Evolutionary conservation across 371 early-diverging fungal genomes (phyloP), one percentile per base, ranked within the genome.

Genomic region (Mortierella sp.): DNA sequence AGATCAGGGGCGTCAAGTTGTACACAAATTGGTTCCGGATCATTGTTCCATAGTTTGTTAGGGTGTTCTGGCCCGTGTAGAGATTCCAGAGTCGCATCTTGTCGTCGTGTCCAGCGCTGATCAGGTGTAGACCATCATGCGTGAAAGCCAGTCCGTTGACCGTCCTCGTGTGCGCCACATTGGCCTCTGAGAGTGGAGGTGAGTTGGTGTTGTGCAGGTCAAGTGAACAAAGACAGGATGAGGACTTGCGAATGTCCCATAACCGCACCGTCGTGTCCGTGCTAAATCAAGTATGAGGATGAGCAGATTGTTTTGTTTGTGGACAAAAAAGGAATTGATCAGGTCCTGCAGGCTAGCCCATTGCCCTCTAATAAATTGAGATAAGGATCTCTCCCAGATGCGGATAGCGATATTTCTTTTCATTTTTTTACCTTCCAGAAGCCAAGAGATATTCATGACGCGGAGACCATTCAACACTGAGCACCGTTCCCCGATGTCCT

Each of bases 241-340:
- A 83, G 5, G 95, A 92, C 65, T 92, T 90, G 68, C 97, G 91
- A 47, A 96, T 91, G 77, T 97, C 97, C 97, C 97, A 97, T 40
- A 95, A 77, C 9, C 91, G 88, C 9, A 94, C 86, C 3, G 90
- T 89, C 19, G 91, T 89, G 74, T 95, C 95, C 14, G 71, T 73
- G 53, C 94, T 93, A 79, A 31, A 29, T 37, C 19, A 40, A 26
- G 22, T 43, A 47, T 74, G 61, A 14, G 16, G 9, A 10, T 39
- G 13, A 26, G 9, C 16, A 48, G 16, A 37, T 47, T 37, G n/a
- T 11, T 47, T 9, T 44, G 29, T 45, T 34, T 47, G 37, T 43
- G 24, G 13, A 63, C 58, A 31, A 70, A 39, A 61, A 22, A 66
- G 24, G 45, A 64, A 41, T 48, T n/a, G 34, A 39, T 34, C 43